Conservation (phyloP, 805 yeast species). For the Maudiozyma barnettii region DNA sequence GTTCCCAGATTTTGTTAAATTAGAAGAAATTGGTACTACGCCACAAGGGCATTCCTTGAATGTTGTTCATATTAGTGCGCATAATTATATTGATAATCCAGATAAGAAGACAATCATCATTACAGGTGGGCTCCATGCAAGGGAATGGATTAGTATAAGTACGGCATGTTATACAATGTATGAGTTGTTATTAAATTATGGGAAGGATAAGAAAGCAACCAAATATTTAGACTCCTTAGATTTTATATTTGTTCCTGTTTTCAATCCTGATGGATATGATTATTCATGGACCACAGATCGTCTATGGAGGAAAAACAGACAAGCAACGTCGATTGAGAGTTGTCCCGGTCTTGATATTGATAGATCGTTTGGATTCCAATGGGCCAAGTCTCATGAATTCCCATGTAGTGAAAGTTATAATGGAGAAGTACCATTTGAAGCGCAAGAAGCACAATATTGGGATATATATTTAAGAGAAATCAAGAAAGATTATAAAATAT, state of each 20-base stretch:
- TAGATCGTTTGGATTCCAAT: conserved; percentile 70
- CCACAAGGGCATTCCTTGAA: conserved; percentile 63
- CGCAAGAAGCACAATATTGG: conserved; percentile 47
- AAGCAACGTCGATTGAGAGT: conserved; percentile 51
- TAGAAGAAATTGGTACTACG: conserved; percentile 67
- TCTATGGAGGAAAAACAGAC: conserved; percentile 84
- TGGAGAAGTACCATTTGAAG: conserved; percentile 66
- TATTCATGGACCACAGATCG: conserved; percentile 75
- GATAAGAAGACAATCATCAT: conserved; percentile 59
- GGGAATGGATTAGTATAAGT: conserved; percentile 81
- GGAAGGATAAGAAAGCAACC: conserved; percentile 33
- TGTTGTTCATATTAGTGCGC: conserved; percentile 54
- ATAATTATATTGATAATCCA: conserved; percentile 30
- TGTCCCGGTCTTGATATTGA: conserved; percentile 85
- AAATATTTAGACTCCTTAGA: conserved; percentile 50
- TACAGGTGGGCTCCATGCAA: conserved; percentile 79
- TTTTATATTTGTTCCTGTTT: conserved; percentile 69
- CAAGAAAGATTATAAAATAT: conserved; percentile 44
- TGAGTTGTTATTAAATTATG: conserved; percentile 40
- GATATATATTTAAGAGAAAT: conserved; percentile 36
- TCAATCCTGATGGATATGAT: conserved; percentile 86
- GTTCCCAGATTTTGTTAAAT: conserved; percentile 51
- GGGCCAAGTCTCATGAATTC: conserved; percentile 50
- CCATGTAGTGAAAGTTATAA: conserved; percentile 81
- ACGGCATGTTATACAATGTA: conserved; percentile 51